phyloP scores from a whole-genome alignment of 257 asterid species.

The Craterostigma plantagineum region DNA sequence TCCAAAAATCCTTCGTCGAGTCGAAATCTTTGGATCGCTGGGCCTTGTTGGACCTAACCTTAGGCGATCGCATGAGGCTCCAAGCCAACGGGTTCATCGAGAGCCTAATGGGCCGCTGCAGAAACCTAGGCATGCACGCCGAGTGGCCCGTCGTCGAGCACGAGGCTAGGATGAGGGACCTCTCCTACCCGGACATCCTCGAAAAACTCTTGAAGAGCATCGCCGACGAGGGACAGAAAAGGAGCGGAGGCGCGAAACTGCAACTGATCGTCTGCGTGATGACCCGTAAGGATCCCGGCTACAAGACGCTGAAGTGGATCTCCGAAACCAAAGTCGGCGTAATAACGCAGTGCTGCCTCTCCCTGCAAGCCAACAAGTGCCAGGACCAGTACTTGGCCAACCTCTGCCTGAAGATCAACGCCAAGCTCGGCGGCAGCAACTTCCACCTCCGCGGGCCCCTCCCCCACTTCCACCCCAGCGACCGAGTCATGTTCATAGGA shows the following conservation, averaged over 20 bases:
- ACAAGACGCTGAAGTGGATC: slow-evolving; percentile 73
- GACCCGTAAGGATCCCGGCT: slow-evolving; percentile 92
- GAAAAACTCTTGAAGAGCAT: slow-evolving; percentile 35
- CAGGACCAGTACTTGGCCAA: slow-evolving; percentile 73
- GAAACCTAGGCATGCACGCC: slow-evolving; percentile 60
- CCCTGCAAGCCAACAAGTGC: slow-evolving; percentile 37
- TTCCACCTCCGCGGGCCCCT: slow-evolving; percentile 57
- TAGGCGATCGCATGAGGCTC: slow-evolving; percentile 23
- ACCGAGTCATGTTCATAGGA: slow-evolving; percentile 85
- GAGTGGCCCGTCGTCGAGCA: slow-evolving; percentile 24
- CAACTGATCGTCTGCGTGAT: slow-evolving; percentile 80
- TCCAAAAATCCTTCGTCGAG: slow-evolving; percentile 72
- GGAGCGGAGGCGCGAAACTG: slow-evolving; percentile 42
- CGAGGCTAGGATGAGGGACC: slow-evolving; percentile 53
- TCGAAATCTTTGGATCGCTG: slow-evolving; percentile 60
- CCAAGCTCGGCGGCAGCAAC: slow-evolving; percentile 85
- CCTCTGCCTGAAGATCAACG: slow-evolving; percentile 85
- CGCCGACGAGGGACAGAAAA: slow-evolving; percentile 40
- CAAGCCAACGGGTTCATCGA: slow-evolving; percentile 44
- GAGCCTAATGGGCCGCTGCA: slow-evolving; percentile 61
- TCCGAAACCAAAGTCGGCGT: slow-evolving; percentile 76
- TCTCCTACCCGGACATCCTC: slow-evolving; percentile 63
- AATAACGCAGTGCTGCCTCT: slow-evolving; percentile 79
- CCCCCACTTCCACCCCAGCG: slow-evolving; percentile 36
- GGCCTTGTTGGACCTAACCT: slow-evolving; percentile 69